Base-by-base conservation (phyloP, 306 rosid genomes). In the Senna siamea region DNA sequence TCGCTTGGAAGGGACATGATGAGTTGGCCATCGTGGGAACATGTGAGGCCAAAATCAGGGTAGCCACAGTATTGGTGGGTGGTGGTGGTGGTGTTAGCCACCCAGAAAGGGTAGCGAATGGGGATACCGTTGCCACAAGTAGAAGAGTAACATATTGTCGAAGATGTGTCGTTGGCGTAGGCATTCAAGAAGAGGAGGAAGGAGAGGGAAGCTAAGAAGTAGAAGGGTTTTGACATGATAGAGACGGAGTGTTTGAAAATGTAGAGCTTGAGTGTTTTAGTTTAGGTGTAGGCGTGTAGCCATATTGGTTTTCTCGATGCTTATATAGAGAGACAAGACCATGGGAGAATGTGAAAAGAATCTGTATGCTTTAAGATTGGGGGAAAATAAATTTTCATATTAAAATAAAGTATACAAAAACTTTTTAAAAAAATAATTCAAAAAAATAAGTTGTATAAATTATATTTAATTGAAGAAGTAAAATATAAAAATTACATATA, bases 91-190 rank as follows among this genome's bases (percentile, higher is more conserved):
- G 17, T 4, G 26, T 60, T 54, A 0, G 22, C 37, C 7, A 13
- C 54, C 84, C 87, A 76, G 47, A 83, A 83, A 10, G 84, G 87
- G 65, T 79, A 83, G 5, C 13, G 50, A 47, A 83, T 79, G 28
- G 32, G 1, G 26, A 83, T 1, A 28, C 37, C 60, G 20, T 43
- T 66, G 2, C 81, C 81, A 55, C 81, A 79, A 7, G 4, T 2
- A 28, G 73, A 28, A 67, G 57, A 5, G 23, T 35, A 56, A 76
- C 84, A 79, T 17, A 4, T 12, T 64, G 44, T 5, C 37, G 80
- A 43, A 40, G 12, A 40, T 26, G 74, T 40, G 17, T 30, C 53
- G 46, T 35, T 22, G 22, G 5, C 35, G 9, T 70, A 18, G 0
- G 15, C 30, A 50, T 64, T 34, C 57, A 9, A 46, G 13, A 78